Evolutionary conservation across 805 yeast genomes (phyloP).

Genomic region (Phaffomyces thermotolerans): DNA sequence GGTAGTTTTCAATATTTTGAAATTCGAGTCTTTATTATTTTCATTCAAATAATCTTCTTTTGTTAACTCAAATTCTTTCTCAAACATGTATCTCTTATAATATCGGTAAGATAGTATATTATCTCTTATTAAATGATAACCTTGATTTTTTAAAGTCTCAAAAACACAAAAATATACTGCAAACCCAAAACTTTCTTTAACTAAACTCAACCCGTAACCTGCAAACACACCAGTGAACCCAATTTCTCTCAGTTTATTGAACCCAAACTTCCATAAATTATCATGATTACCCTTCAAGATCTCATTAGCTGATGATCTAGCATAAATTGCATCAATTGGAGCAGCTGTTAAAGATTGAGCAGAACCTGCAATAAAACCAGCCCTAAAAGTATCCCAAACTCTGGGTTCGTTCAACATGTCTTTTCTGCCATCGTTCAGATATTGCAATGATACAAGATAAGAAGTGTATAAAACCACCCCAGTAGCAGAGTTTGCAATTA

Average conservation of each 20-base stretch:
- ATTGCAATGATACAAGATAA: constrained; percentile 51
- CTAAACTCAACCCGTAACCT: constrained; percentile 70
- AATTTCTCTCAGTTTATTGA: constrained; percentile 57
- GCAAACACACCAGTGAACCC: constrained; percentile 86
- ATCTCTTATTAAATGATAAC: constrained; percentile 41
- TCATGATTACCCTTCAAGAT: constrained; percentile 58
- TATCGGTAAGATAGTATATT: constrained; percentile 37
- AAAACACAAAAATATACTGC: constrained; percentile 78
- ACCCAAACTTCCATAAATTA: constrained; percentile 73
- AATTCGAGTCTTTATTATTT: constrained; percentile 22
- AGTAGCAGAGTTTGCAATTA: constrained; percentile 81
- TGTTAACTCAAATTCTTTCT: constrained; percentile 19
- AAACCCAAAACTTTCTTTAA: constrained; percentile 78
- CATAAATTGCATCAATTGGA: constrained; percentile 85
- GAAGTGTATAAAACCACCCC: constrained; percentile 83
- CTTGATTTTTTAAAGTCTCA: constrained; percentile 69
- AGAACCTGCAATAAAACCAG: constrained; percentile 84
- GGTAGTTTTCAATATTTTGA: constrained; percentile 51
- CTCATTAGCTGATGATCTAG: constrained; percentile 73
- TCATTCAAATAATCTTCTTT: constrained; percentile 18
- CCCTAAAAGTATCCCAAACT: constrained; percentile 54
- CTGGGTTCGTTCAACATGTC: constrained; percentile 18
- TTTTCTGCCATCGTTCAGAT: constrained; percentile 22
- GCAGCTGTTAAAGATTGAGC: constrained; percentile 89
- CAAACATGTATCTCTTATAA: constrained; percentile 29